Percentiles rank a stretch among this genome's conserved stretches.
These are phyloP conservation scores for Hysterangium stoloniferum DNA, from an alignment of 768 basidiomycete species.

Conservation along the genomic window DNA sequence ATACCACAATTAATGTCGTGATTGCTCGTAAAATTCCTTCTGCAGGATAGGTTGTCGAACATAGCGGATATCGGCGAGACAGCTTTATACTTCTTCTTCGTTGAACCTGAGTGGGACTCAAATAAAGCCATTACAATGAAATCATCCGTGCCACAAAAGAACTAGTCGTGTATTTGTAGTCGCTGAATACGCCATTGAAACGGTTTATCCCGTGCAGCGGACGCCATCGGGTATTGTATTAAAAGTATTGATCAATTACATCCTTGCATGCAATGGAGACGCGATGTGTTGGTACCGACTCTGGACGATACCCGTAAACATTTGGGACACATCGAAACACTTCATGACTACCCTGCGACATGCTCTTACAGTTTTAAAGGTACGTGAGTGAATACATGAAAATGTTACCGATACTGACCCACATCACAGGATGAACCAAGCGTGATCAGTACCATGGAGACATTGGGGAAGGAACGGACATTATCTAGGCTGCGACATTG, in stretches of 20 bases:
- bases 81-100: slow-evolving; percentile 76
- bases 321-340: slow-evolving; percentile 36
- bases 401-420: not conserved
- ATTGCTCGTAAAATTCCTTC: not conserved
- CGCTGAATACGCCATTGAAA: too few species aligned
- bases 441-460: slow-evolving; percentile 5
- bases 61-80: slow-evolving; percentile 61
- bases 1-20: not conserved
- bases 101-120: slow-evolving; percentile 51
- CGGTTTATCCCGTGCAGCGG: too few species aligned
- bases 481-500: slow-evolving; percentile 1
- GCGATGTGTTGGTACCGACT: slow-evolving; percentile 27
- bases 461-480: slow-evolving; percentile 6
- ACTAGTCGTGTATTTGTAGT: too few species aligned
- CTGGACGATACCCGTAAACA: slow-evolving; percentile 39
- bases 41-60: slow-evolving; percentile 63
- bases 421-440: slow-evolving; percentile 5
- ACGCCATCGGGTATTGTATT: slow-evolving; percentile 9
- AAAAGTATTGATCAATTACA: slow-evolving; percentile 9
- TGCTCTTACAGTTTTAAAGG: slow-evolving; percentile 80
- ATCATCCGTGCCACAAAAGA: slow-evolving; percentile 30
- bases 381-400: too few species aligned
- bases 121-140: slow-evolving; percentile 50
- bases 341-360: slow-evolving; percentile 72
- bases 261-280: slow-evolving; percentile 18